Conservation (phyloP, 2,329 filamentous ascomycete genomes). For the Thielaviopsis musarum region DNA sequence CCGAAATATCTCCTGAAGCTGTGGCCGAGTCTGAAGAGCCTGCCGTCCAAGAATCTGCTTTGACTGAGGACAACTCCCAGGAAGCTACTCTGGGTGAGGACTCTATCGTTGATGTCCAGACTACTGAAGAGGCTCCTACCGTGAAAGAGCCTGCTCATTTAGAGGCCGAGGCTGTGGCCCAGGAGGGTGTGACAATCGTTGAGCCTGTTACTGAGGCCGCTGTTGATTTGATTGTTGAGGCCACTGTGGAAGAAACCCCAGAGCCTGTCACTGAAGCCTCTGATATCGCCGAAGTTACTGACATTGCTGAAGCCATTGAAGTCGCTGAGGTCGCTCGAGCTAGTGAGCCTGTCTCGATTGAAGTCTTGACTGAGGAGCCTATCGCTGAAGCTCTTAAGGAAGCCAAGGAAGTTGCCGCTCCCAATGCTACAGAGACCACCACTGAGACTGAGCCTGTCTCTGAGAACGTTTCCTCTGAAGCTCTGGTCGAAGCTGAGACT, state of each 20-base stretch:
- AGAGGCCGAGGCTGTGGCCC: background rate
- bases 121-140: background rate
- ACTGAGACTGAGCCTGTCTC: conserved; percentile 11
- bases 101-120: background rate
- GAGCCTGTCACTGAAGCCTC: background rate
- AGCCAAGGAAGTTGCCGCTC: no score
- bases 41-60: conserved; percentile 12
- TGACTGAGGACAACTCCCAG: background rate
- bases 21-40: conserved; percentile 1
- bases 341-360: background rate
- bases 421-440: conserved; percentile 4
- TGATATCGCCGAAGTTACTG: background rate
- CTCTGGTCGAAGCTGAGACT: background rate
- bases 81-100: background rate
- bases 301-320: conserved; percentile 2
- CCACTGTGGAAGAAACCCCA: background rate
- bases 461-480: conserved; percentile 3
- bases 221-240: background rate
- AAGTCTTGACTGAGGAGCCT: background rate
- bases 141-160: background rate
- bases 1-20: background rate
- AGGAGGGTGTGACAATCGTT: background rate
- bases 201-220: background rate
- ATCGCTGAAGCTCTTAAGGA: no score
- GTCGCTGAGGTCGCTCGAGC: conserved; percentile 5